Conservation (phyloP, 306 rosid species). For the Prunus armeniaca region DNA sequence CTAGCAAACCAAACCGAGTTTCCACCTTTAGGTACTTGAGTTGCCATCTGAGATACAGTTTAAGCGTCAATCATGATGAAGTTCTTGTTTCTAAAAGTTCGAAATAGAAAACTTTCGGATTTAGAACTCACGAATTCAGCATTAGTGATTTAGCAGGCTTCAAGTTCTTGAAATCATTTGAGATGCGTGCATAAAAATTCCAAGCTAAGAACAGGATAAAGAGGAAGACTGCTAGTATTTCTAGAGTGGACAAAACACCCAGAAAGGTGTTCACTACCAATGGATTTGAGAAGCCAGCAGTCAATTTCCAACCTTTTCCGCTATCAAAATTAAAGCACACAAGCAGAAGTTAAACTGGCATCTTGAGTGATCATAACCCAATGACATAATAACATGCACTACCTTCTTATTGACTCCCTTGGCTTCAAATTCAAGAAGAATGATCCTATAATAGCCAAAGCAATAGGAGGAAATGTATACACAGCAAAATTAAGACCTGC, state of each 20-base stretch:
- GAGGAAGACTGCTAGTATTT: conserved; percentile 55
- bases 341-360: neutral
- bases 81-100: neutral
- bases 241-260: conserved; percentile 65
- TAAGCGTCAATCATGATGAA: conserved; percentile 16
- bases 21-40: conserved; percentile 70
- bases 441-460: conserved; percentile 42
- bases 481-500: too few relatives aligned
- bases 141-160: conserved; percentile 58
- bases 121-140: conserved; percentile 52
- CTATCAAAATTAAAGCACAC: conserved; percentile 11
- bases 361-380: neutral
- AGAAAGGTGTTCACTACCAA: conserved; percentile 54
- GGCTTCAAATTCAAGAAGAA: conserved; percentile 56
- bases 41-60: conserved; percentile 70
- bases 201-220: conserved; percentile 64
- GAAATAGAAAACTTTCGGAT: neutral
- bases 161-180: conserved; percentile 66
- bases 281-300: conserved; percentile 53
- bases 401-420: conserved; percentile 54
- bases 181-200: conserved; percentile 68
- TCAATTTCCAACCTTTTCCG: conserved; percentile 42
- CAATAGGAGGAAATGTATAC: too few relatives aligned
- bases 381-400: neutral
- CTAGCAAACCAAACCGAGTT: conserved; percentile 69